These are phyloP conservation scores for Aspergillus candidus DNA, from an alignment of 2,329 filamentous ascomycete species.

Conservation along the genomic window DNA sequence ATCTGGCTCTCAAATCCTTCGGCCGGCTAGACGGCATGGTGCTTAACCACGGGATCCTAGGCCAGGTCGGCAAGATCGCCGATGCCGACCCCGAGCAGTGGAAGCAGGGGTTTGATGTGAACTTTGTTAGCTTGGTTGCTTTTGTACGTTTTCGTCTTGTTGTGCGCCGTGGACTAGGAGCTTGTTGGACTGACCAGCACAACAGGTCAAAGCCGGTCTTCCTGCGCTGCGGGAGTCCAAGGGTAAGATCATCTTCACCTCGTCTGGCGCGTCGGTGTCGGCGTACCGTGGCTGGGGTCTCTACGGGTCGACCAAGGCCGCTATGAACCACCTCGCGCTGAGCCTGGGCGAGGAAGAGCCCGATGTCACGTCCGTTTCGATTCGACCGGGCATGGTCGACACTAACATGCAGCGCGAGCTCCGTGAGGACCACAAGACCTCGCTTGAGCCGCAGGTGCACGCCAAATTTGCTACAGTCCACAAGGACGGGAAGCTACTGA, in stretches of 20 bases:
- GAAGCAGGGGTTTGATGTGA: conserved; percentile 70
- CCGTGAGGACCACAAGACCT: conserved; percentile 61
- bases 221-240: conserved; percentile 29
- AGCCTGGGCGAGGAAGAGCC: conserved; percentile 26
- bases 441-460: conserved; percentile 54
- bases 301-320: conserved; percentile 33
- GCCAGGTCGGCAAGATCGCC: conserved; percentile 65
- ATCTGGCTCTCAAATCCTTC: conserved; percentile 61
- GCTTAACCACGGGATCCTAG: conserved; percentile 78
- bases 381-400: conserved; percentile 31
- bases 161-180: background rate
- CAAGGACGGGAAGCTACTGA: conserved; percentile 64
- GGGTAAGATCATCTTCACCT: conserved; percentile 33
- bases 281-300: conserved; percentile 32
- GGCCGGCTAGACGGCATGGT: conserved; percentile 73
- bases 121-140: conserved; percentile 76
- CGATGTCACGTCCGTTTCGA: conserved; percentile 23
- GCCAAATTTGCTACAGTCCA: conserved; percentile 64
- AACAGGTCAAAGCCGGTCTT: conserved; percentile 28
- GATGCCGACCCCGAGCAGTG: conserved; percentile 67
- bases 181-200: background rate
- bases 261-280: conserved; percentile 28
- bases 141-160: conserved; percentile 52
- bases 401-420: conserved; percentile 52
- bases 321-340: conserved; percentile 29